Conservation (phyloP, 371 early-diverging fungal genomes). For the Funneliformis caledonium region DNA sequence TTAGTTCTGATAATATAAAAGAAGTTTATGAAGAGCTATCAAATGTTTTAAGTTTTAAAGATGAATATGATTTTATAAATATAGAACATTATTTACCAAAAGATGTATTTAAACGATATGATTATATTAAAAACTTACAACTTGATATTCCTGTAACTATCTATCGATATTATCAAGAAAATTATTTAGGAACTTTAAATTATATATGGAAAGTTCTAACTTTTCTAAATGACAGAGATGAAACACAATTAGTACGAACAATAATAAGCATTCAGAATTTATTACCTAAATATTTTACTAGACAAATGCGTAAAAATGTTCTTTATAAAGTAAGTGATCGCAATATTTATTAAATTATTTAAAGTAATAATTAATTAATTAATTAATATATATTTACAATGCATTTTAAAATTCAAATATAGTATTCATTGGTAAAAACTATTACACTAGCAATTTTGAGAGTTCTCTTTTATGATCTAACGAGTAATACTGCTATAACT, state of each 20-base stretch:
- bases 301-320: neutral
- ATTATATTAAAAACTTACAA: neutral
- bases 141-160: neutral
- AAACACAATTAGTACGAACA: neutral
- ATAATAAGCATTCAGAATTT: neutral
- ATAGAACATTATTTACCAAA: neutral
- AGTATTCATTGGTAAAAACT: neutral
- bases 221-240: neutral
- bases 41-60: neutral
- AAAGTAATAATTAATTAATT: too few species aligned
- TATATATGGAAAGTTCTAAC: constrained; percentile 9
- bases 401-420: neutral
- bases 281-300: constrained; percentile 6
- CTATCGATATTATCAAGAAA: neutral
- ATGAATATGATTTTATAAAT: neutral
- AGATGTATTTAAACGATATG: neutral
- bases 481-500: neutral
- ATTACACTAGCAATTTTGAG: neutral
- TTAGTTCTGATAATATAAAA: neutral
- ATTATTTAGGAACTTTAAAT: constrained; percentile 12
- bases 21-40: neutral
- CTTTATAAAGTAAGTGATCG: neutral
- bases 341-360: too few species aligned
- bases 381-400: too few species aligned
- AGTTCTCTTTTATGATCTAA: neutral